Evolutionary conservation across 1,284 basidiomycete genomes (phyloP).

Genomic region (Marasmius fiardii): DNA sequence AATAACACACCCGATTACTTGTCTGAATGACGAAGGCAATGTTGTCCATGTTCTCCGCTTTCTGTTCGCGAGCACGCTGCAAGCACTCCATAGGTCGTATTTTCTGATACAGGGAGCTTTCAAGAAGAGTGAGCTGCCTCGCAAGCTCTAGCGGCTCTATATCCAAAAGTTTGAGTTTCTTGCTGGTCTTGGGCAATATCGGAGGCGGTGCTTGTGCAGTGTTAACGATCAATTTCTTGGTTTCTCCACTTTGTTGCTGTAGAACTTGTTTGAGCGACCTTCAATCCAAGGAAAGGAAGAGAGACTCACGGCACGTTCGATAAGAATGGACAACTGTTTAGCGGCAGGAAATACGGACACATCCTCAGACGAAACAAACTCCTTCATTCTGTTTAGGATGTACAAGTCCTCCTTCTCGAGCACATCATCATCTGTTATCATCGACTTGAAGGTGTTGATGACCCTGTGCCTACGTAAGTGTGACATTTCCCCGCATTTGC

Average conservation of each 20-base stretch:
- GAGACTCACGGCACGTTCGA: conserved; percentile 71
- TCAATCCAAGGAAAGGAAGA: conserved; percentile 15
- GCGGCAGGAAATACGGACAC: conserved; percentile 63
- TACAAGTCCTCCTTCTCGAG: conserved; percentile 80
- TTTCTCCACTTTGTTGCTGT: conserved; percentile 58
- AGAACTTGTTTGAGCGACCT: conserved; percentile 4
- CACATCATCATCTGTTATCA: conserved; percentile 78
- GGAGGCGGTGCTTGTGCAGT: conserved; percentile 69
- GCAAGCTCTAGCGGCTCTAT: conserved; percentile 91
- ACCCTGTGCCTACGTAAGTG: conserved; percentile 45
- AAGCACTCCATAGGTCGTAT: conserved; percentile 93
- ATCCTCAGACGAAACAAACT: conserved; percentile 71
- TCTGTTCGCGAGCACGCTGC: conserved; percentile 73
- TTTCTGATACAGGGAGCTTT: conserved; percentile 83
- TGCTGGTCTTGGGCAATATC: conserved; percentile 71
- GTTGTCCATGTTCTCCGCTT: conserved; percentile 72
- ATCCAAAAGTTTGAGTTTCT: conserved; percentile 83
- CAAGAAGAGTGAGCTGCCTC: conserved; percentile 92
- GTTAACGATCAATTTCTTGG: conserved; percentile 48
- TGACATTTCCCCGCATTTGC: conserved; percentile 1
- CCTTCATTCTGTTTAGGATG: conserved; percentile 75
- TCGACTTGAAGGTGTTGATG: conserved; percentile 79
- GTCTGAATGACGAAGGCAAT: conserved; percentile 91
- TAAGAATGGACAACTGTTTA: conserved; percentile 67
- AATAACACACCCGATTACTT: conserved; percentile 75